These are phyloP conservation scores for Amphibolis antarctica DNA, from an alignment of 106 monocot species.

Conservation along the genomic window DNA sequence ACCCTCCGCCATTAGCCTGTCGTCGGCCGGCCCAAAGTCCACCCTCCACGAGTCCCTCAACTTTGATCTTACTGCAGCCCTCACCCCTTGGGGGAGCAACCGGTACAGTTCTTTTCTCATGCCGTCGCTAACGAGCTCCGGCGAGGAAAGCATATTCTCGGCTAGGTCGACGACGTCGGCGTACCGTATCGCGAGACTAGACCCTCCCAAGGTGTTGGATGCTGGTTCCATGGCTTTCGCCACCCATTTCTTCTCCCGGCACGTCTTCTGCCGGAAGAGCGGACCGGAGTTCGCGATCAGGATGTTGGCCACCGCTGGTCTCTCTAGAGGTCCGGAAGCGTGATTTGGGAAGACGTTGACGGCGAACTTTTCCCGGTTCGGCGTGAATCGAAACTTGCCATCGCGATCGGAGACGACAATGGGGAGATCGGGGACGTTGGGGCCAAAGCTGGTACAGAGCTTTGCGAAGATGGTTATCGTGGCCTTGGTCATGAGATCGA, in stretches of 20 bases:
- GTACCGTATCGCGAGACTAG: constrained; percentile 12
- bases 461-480: constrained; percentile 37
- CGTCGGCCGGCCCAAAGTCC: constrained; percentile 5
- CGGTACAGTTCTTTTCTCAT: constrained; percentile 15
- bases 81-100: constrained; percentile 9
- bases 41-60: neutral
- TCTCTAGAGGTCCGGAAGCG: constrained; percentile 15
- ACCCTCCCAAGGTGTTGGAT: constrained; percentile 4
- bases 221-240: neutral
- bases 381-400: constrained; percentile 3
- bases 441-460: constrained; percentile 44
- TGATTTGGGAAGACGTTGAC: constrained; percentile 7
- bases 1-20: constrained; percentile 7
- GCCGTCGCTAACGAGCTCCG: constrained; percentile 4
- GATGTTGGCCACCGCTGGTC: neutral
- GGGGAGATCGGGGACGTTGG: constrained; percentile 39
- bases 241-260: constrained; percentile 1
- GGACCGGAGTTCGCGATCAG: constrained; percentile 15
- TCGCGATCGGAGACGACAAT: neutral
- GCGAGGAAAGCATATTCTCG: constrained; percentile 1
- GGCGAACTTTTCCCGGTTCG: neutral
- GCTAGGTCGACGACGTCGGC: constrained; percentile 8
- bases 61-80: constrained; percentile 11
- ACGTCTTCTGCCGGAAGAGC: neutral
- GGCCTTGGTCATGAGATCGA: constrained; percentile 38